phyloP scores from a whole-genome alignment of 139 green algal genomes.

The Desmodesmus armatus region DNA sequence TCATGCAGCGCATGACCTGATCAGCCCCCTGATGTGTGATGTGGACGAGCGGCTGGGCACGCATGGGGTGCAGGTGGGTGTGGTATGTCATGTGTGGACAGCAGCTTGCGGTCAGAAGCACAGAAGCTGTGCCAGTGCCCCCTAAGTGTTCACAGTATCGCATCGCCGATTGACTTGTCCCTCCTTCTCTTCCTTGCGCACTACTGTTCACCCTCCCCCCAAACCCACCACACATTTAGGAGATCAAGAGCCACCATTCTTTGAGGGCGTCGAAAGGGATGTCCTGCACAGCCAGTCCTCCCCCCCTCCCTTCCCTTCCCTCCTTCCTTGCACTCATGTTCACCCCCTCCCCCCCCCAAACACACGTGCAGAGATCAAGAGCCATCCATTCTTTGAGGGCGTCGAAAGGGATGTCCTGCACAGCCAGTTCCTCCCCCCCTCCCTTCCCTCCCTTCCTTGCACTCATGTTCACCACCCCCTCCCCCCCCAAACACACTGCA shows the following conservation, averaged over 20 bases:
- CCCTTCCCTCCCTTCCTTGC: too few relatives aligned
- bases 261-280: constrained; percentile 89
- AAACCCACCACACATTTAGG: neutral
- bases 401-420: constrained; percentile 92
- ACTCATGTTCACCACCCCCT: too few relatives aligned
- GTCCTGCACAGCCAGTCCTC: too few relatives aligned
- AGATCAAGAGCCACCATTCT: constrained; percentile 93
- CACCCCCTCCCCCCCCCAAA: neutral
- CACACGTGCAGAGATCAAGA: constrained; percentile 59
- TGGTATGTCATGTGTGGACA: neutral
- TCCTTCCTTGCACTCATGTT: neutral
- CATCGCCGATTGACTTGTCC: too few relatives aligned
- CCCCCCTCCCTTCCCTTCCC: too few relatives aligned
- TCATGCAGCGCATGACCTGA: constrained; percentile 85
- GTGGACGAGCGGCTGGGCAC: constrained; percentile 94
- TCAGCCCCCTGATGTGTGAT: constrained; percentile 93
- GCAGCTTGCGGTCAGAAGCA: too few relatives aligned
- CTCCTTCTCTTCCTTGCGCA: too few relatives aligned
- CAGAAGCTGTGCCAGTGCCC: too few relatives aligned
- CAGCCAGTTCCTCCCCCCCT: too few relatives aligned
- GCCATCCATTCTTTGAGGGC: constrained; percentile 94
- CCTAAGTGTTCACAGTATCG: too few relatives aligned
- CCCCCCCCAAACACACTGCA: neutral
- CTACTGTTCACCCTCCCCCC: too few relatives aligned
- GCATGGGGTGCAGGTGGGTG: constrained; percentile 48